Evolutionary conservation across 371 early-diverging fungal species (phyloP), one percentile per base, ranked within the genome.

Genomic region (Mucor racemosus): DNA sequence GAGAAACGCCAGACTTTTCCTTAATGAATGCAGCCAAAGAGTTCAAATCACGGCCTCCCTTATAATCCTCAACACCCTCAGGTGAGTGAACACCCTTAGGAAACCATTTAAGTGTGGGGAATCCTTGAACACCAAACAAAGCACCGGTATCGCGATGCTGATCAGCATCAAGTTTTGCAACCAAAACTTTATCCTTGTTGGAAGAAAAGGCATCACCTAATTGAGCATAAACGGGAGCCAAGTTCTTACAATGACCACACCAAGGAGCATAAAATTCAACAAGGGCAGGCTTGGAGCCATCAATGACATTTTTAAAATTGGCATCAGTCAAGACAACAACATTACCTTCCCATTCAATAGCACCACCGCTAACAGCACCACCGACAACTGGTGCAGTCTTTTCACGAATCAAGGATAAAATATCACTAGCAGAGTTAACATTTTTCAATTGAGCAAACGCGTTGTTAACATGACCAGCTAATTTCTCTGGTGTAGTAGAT

Each of bases 41-140:
- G 31, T 92, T 92, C 33, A 96, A 78, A 62, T 92, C 92, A 65
- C 97, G 95, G 39, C 94, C 96, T 56, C 90, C 88, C 42, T 72
- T 73, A 79, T 96, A 97, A 58, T 90, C 91, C 59, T 91, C 92
- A 44, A 94, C 92, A 55, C 76, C 80, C 33, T 86, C 83, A 48
- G 83, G 81, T 33, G 69, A 57, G 26, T 72, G 69, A 53, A 81
- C 78, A 50, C 92, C 94, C 76, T 93, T 91, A 66, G 93, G 90
- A 87, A 97, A 96, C 92, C 94, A 95, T 77, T 96, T 97, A 64
- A 97, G 73, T 5, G 96, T 96, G 15, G 98, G 98, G 85, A 92
- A 97, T 7, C 96, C 93, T 67, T 82, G 76, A 60, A 96, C 80
- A 59, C 80, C 92, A 72, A 85, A 97, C 40, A 82, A 78, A 58